These are phyloP conservation scores for Rhododendron williamsianum DNA, from an alignment of 148 eudicot species.

Conservation along the genomic window DNA sequence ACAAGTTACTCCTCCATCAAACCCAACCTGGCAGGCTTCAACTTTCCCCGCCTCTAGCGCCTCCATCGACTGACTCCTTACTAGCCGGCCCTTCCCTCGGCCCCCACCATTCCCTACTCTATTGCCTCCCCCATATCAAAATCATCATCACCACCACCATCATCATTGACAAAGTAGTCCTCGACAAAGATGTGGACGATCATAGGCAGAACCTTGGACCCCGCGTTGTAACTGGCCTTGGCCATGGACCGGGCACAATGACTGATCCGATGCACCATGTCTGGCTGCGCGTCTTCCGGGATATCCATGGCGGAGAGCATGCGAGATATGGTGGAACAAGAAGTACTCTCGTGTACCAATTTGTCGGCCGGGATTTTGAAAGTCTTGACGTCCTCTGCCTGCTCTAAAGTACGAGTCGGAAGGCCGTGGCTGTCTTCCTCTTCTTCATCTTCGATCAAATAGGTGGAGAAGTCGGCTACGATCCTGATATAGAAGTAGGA, in stretches of 20 bases:
- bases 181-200: not conserved
- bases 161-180: not conserved
- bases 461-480: not conserved
- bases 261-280: not conserved
- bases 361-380: not conserved
- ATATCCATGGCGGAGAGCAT: not conserved
- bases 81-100: too few species aligned
- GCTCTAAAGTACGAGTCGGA: too few species aligned
- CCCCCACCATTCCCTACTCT: too few species aligned
- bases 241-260: not conserved
- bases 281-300: not conserved
- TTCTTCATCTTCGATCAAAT: not conserved
- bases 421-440: not conserved
- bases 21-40: not conserved
- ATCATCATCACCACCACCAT: not conserved
- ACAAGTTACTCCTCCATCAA: too few species aligned
- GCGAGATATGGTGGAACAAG: not conserved
- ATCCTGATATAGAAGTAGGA: not conserved
- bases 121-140: not conserved
- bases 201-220: conserved; percentile 2
- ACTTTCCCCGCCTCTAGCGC: not conserved
- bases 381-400: not conserved
- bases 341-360: not conserved
- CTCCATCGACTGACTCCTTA: too few species aligned
- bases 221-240: not conserved